These are phyloP conservation scores for Juglanconis oblonga DNA, from an alignment of 2,329 filamentous ascomycete species.

Conservation along the genomic window DNA sequence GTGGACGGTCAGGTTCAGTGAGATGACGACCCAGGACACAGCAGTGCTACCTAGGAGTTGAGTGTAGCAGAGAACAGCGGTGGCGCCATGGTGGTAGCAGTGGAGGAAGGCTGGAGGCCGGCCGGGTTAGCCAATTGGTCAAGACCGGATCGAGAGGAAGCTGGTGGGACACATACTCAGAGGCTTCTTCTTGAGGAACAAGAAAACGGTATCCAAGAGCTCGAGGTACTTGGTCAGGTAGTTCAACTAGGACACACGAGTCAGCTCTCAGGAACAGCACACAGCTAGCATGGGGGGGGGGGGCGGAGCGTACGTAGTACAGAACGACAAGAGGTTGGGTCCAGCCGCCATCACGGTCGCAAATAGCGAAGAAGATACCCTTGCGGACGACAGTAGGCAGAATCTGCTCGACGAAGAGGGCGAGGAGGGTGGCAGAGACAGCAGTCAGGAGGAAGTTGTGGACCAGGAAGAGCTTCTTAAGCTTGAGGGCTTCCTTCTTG, in stretches of 20 bases:
- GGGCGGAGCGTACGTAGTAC: constrained; percentile 76
- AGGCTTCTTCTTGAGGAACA: constrained; percentile 99
- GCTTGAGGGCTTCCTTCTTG: constrained; percentile 77
- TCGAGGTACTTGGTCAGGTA: constrained; percentile 98
- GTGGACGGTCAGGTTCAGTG: constrained; percentile 88
- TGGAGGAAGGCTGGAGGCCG: constrained; percentile 77
- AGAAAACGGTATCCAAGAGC: constrained; percentile 90
- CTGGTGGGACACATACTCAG: constrained; percentile 57
- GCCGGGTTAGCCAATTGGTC: constrained; percentile 26
- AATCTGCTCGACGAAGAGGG: constrained; percentile 87
- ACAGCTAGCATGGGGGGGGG: neutral
- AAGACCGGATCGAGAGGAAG: neutral
- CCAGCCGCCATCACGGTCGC: constrained; percentile 79
- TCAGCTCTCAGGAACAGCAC: constrained; percentile 32
- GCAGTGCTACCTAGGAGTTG: constrained; percentile 90
- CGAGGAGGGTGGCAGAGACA: constrained; percentile 77
- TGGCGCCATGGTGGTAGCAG: constrained; percentile 98
- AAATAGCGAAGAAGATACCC: constrained; percentile 89
- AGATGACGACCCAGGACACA: constrained; percentile 93
- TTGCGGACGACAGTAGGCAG: constrained; percentile 76
- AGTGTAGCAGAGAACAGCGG: constrained; percentile 95
- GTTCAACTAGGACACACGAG: constrained; percentile 65
- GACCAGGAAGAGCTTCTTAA: constrained; percentile 86
- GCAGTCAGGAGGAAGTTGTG: constrained; percentile 94
- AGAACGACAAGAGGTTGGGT: constrained; percentile 88